Evolutionary conservation across 164 flowering plant species (phyloP), one percentile per base, ranked within the genome.

Genomic region (Chloranthus sessilifolius): DNA sequence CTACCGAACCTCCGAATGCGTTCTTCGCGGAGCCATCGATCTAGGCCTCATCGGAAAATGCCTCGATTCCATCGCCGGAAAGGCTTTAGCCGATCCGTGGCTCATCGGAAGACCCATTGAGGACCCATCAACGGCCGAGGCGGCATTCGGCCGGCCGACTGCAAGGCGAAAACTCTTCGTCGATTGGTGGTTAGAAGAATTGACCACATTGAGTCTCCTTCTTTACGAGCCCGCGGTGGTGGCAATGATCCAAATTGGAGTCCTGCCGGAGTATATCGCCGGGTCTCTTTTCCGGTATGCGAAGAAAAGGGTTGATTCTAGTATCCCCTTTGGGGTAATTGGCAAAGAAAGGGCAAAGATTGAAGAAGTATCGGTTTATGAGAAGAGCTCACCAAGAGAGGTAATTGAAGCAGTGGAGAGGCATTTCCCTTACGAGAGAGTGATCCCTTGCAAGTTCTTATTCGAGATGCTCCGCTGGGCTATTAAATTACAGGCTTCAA

Each of bases 321-420:
- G 23, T 8, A 17, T 20, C n/a, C n/a, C n/a, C n/a, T n/a, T n/a
- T n/a, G n/a, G n/a, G 17, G 15, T 24, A 9, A 47, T 15, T 8
- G 40, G 15, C 41, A 23, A 20, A 19, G 42, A 10, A 3, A 6
- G 20, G 17, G 37, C 3, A 5, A n/a, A 2, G 7, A 20, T 34
- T 16, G 0, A 12, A n/a, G n/a, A n/a, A n/a, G n/a, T n/a, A n/a
- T n/a, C n/a, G n/a, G n/a, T n/a, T n/a, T n/a, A n/a, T 16, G 0
- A 38, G 28, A 27, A 63, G 1, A 66, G 53, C 30, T 38, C 65
- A 4, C 41, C 55, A 21, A 68, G 68, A 43, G 80, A 78, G 20
- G 76, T 74, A 27, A 64, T 90, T 35, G 95, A 90, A 56, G 72
- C 80, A 5, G 62, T 85, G 27, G 89, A 79, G 59, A 63, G 62